These are phyloP conservation scores for Actinidia polygama DNA, from an alignment of 179 eudicot species.

Conservation along the genomic window DNA sequence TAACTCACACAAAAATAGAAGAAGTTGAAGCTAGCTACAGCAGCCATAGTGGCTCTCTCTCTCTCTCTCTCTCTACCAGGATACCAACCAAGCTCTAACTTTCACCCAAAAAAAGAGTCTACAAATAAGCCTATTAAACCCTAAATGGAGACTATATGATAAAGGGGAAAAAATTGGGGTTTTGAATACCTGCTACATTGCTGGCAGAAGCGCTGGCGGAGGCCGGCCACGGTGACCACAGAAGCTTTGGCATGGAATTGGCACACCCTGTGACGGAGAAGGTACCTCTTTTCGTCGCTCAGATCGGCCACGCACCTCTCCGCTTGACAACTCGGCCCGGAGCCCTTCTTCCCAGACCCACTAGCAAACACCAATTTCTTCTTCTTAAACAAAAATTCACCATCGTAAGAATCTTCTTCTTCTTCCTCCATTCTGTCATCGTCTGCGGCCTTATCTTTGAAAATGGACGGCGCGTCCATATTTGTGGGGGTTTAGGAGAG, in stretches of 20 bases:
- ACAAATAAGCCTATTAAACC: too few relatives aligned
- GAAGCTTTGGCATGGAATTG: slow-evolving; percentile 40
- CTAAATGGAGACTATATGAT: background rate
- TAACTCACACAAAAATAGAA: background rate
- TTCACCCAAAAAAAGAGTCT: background rate
- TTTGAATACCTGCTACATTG: slow-evolving; percentile 47
- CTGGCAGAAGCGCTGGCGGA: slow-evolving; percentile 49
- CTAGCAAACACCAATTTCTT: slow-evolving; percentile 23
- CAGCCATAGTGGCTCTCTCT: background rate
- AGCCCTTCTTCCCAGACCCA: slow-evolving; percentile 20
- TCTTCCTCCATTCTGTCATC: slow-evolving; percentile 16
- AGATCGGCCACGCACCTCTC: slow-evolving; percentile 44
- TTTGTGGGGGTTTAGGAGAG: background rate
- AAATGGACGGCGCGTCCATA: slow-evolving; percentile 19
- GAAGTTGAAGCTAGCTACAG: background rate
- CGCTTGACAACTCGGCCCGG: slow-evolving; percentile 34
- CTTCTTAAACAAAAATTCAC: slow-evolving; percentile 24
- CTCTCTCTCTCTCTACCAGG: too few relatives aligned
- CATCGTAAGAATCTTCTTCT: background rate
- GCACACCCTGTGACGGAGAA: slow-evolving; percentile 44
- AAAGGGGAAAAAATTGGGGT: background rate
- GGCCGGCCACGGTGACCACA: slow-evolving; percentile 32
- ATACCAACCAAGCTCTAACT: background rate
- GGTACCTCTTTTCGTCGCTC: slow-evolving; percentile 32
- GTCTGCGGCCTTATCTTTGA: slow-evolving; percentile 11